These are phyloP conservation scores for Delonix regia DNA, from an alignment of 306 rosid genomes.

Conservation along the genomic window DNA sequence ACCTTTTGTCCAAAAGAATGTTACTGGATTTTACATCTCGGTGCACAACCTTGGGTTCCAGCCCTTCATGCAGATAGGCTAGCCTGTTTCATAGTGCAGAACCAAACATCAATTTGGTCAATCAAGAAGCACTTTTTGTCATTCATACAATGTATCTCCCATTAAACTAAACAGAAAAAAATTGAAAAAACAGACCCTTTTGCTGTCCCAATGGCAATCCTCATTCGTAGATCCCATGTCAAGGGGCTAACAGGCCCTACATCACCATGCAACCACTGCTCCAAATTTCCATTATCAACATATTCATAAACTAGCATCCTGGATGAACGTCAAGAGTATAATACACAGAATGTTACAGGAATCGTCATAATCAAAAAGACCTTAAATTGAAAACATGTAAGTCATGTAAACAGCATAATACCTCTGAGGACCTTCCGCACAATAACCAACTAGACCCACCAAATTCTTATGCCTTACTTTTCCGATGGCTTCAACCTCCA, in stretches of 20 bases:
- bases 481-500: constrained; percentile 99
- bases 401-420: constrained; percentile 43
- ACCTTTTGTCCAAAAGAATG: constrained; percentile 87
- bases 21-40: constrained; percentile 95
- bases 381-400: constrained; percentile 14
- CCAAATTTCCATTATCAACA: constrained; percentile 93
- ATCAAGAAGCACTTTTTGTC: background rate
- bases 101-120: constrained; percentile 1
- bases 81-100: constrained; percentile 56
- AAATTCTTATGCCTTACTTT: constrained; percentile 97
- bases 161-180: constrained; percentile 29
- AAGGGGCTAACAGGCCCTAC: constrained; percentile 92
- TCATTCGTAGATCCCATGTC: constrained; percentile 90
- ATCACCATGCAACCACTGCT: constrained; percentile 98
- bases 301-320: constrained; percentile 98
- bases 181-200: constrained; percentile 70
- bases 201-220: constrained; percentile 90
- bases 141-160: background rate
- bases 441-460: constrained; percentile 91
- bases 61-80: constrained; percentile 94
- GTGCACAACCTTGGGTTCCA: constrained; percentile 99
- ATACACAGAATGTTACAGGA: background rate
- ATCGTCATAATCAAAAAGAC: constrained; percentile 16
- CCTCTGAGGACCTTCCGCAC: constrained; percentile 95
- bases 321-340: constrained; percentile 20